Evolutionary conservation across 2,329 filamentous ascomycete genomes (phyloP).

Genomic region (Scedosporium boydii): DNA sequence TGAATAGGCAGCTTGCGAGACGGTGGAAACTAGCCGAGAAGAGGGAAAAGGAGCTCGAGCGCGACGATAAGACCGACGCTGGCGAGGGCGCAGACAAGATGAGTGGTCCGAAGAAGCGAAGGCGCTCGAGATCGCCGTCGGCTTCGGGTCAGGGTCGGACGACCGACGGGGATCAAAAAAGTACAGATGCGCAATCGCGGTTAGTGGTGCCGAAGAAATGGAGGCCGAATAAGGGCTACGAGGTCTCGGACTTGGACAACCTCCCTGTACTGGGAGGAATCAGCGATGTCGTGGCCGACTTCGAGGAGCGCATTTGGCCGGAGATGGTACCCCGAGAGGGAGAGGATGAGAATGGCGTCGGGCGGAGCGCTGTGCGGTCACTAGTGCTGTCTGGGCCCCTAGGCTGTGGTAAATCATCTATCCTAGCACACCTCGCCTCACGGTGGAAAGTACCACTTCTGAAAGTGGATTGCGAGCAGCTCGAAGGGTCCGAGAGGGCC

Average conservation of each 20-base stretch:
- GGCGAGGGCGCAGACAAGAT: conserved; percentile 22
- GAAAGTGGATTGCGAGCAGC: conserved; percentile 28
- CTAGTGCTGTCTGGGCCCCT: conserved; percentile 70
- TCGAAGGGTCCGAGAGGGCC: conserved; percentile 28
- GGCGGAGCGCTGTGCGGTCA: conserved; percentile 26
- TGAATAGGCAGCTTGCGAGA: conserved; percentile 32
- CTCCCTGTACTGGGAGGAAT: conserved; percentile 20
- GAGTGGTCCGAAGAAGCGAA: conserved; percentile 6
- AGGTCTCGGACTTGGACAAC: conserved; percentile 18
- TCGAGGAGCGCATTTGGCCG: conserved; percentile 8
- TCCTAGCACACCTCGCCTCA: conserved; percentile 65
- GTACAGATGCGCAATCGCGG: conserved; percentile 10
- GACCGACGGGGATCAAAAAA: conserved; percentile 6
- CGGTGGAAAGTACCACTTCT: conserved; percentile 66
- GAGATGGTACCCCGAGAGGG: conserved; percentile 8
- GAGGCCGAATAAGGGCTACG: conserved; percentile 19
- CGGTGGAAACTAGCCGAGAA: conserved; percentile 22
- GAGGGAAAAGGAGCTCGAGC: conserved; percentile 7
- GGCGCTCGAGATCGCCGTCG: conserved; percentile 5
- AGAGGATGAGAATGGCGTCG: neutral
- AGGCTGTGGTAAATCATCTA: conserved; percentile 72
- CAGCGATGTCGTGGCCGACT: conserved; percentile 10
- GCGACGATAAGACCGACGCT: conserved; percentile 17
- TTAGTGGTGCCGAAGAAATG: conserved; percentile 17
- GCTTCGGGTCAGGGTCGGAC: conserved; percentile 5